Conservation (phyloP, 176 grass and related monocot genomes). For the Rhipidocladum racemiflorum region DNA sequence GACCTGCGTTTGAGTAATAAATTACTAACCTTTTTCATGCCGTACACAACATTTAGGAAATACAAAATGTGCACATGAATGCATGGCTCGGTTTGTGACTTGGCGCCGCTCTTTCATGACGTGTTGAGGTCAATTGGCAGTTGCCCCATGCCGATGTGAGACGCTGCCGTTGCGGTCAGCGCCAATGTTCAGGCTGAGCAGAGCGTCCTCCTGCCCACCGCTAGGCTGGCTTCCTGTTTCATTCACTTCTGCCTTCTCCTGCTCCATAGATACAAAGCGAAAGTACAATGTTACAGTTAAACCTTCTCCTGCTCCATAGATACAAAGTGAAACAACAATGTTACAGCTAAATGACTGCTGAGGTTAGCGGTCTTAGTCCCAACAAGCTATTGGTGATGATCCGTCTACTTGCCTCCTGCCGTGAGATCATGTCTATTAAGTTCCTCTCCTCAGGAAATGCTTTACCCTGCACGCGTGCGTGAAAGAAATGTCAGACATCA, state of each 20-base stretch:
- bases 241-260: not conserved
- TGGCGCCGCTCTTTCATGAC: not conserved
- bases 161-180: not conserved
- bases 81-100: not conserved
- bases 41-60: not conserved
- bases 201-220: not conserved
- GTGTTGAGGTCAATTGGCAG: constrained; percentile 6
- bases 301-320: too few species aligned
- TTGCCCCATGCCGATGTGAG: not conserved
- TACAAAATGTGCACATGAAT: not conserved
- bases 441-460: not conserved
- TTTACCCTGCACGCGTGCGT: not conserved
- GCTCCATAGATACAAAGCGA: not conserved
- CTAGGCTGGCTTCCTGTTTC: not conserved
- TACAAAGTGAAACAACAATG: not conserved
- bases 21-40: too few species aligned
- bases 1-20: too few species aligned
- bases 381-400: not conserved
- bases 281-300: not conserved
- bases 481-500: not conserved
- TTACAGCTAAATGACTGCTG: not conserved
- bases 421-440: not conserved
- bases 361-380: not conserved
- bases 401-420: not conserved
- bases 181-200: not conserved